Conservation (phyloP, 2,329 filamentous ascomycete genomes). For the Pestalotiopsis sp. region DNA sequence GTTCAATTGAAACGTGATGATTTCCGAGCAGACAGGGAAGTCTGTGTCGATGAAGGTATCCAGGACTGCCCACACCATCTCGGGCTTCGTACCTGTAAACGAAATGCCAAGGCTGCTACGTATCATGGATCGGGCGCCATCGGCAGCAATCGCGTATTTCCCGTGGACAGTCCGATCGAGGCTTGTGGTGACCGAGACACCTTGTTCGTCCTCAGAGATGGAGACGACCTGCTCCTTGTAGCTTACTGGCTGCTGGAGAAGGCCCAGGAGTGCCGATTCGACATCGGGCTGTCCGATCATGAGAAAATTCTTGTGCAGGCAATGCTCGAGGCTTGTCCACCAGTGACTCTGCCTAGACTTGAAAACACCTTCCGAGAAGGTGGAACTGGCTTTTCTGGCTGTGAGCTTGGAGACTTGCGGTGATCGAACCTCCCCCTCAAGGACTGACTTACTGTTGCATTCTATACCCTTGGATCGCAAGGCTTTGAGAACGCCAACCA, state of each 20-base stretch:
- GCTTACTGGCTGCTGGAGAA: slow-evolving; percentile 35
- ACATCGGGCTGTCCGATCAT: slow-evolving; percentile 53
- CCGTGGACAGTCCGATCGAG: slow-evolving; percentile 35
- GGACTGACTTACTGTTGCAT: slow-evolving; percentile 45
- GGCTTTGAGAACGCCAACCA: slow-evolving; percentile 44
- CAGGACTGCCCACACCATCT: slow-evolving; percentile 52
- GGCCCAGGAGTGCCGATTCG: slow-evolving; percentile 39
- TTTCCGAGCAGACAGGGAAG: slow-evolving; percentile 47
- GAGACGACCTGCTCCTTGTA: slow-evolving; percentile 41
- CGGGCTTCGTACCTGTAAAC: slow-evolving; percentile 50
- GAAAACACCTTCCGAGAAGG: slow-evolving; percentile 48
- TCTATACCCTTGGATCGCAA: slow-evolving; percentile 45
- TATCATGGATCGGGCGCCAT: slow-evolving; percentile 53
- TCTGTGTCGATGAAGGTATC: slow-evolving; percentile 53
- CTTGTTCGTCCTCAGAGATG: slow-evolving; percentile 28
- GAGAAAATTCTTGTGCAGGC: slow-evolving; percentile 49
- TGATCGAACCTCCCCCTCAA: neutral
- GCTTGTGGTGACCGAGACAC: slow-evolving; percentile 31
- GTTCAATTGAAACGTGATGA: slow-evolving; percentile 49
- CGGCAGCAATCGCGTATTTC: slow-evolving; percentile 53
- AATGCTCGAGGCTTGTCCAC: slow-evolving; percentile 49
- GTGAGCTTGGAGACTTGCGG: neutral
- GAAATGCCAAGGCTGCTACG: slow-evolving; percentile 40
- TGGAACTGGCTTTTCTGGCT: slow-evolving; percentile 43
- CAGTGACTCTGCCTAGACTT: slow-evolving; percentile 49